Base-by-base conservation (phyloP, 176 grass and related monocot genomes). In the Cenchrus fungigraminus region DNA sequence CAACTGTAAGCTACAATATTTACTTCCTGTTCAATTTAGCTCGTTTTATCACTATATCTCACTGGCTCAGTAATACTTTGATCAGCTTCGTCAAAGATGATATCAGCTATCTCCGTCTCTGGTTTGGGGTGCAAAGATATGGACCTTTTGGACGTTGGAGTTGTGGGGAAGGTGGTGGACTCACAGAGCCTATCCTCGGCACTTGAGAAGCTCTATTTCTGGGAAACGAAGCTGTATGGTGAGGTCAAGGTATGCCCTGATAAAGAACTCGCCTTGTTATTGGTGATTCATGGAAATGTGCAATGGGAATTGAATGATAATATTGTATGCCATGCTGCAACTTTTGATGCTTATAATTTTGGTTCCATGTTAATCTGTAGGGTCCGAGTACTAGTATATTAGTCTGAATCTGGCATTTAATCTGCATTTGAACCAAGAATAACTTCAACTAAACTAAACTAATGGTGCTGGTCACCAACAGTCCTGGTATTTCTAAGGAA, bases 201-300 rank as follows among this genome's bases (percentile, higher is more conserved):
- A 29, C 74, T 99, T 4, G 90, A 97, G 66, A 99, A 92, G 82
- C 86, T 99, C 63, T 96, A 92, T 83, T 87, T 94, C 62, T 99
- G 97, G 97, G 97, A 99, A 86, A 97, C 79, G 82, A 99, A 99
- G 62, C 92, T 97, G 16, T 94, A 97, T 63, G 28, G 74, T 31
- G 97, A 99, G 90, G 97, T 99, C 64, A 99, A 92, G 94, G 97
- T 96, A 89, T 69, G 72, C 7, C 17, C 44, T 75, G 14, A 52
- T 2, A 59, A 57, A 74, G 0, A 53, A 12, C 11, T 34, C 14
- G 3, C 29, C 31, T 50, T 51, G 28, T 74, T 32, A 51, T 42
- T 51, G 63, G 8, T 58, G 20, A 56, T 31, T 65, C 68, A 11
- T 79, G 14, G 32, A 71, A 63, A 85, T 56, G 22, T 65, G 47